A percentile compares a stretch with the other conserved stretches of the same genome.
These are phyloP conservation scores for Cordyceps cicadae DNA, from an alignment of 2,329 filamentous ascomycete species.

Conservation along the genomic window DNA sequence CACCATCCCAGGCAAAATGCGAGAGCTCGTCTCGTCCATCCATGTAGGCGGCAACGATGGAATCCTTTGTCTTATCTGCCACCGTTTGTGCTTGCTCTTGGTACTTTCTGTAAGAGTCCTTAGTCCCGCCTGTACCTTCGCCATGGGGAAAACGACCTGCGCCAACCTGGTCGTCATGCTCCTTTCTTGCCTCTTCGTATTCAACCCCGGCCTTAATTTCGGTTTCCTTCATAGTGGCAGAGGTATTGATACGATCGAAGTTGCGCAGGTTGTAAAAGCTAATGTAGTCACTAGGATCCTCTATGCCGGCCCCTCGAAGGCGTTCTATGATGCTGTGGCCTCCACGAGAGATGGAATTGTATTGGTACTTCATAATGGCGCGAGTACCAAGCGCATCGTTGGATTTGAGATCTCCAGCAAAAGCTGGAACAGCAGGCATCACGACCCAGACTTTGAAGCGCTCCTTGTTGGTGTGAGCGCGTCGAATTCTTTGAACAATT, in stretches of 20 bases:
- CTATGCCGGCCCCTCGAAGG: slow-evolving; percentile 59
- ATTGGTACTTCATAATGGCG: slow-evolving; percentile 85
- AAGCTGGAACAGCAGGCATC: slow-evolving; percentile 74
- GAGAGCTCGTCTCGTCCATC: slow-evolving; percentile 63
- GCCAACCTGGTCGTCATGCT: slow-evolving; percentile 52
- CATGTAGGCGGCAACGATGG: slow-evolving; percentile 77
- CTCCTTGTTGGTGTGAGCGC: slow-evolving; percentile 56
- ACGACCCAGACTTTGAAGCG: slow-evolving; percentile 67
- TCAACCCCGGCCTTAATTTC: slow-evolving; percentile 56
- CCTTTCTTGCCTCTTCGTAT: slow-evolving; percentile 58
- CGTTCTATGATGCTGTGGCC: slow-evolving; percentile 70
- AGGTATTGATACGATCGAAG: slow-evolving; percentile 74
- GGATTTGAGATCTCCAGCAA: slow-evolving; percentile 68
- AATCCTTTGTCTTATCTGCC: slow-evolving; percentile 58
- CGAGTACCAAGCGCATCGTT: slow-evolving; percentile 68
- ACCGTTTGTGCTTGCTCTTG: slow-evolving; percentile 58
- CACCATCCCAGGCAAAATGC: slow-evolving; percentile 45
- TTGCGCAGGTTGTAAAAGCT: slow-evolving; percentile 78
- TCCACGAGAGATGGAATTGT: slow-evolving; percentile 68
- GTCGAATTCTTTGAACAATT: slow-evolving; percentile 68
- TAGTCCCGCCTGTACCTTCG: slow-evolving; percentile 27
- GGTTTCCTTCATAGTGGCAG: slow-evolving; percentile 49
- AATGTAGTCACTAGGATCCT: slow-evolving; percentile 63
- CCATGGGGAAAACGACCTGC: slow-evolving; percentile 32
- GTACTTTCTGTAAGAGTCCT: slow-evolving; percentile 57